phyloP scores from a whole-genome alignment of 2,329 filamentous ascomycete genomes.

The Neofusicoccum parvum region DNA sequence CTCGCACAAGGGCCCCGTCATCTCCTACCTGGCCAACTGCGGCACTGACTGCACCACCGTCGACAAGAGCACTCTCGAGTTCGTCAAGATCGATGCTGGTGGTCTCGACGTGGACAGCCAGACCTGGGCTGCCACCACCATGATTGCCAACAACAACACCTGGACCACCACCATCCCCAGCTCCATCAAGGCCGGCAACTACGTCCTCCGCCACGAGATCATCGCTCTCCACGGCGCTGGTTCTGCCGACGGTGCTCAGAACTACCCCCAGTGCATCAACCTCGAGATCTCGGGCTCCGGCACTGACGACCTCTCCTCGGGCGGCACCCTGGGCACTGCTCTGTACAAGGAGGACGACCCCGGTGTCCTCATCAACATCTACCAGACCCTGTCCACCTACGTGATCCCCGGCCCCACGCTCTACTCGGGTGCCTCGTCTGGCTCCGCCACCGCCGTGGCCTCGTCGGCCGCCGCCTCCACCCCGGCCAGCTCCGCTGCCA shows the following conservation, averaged over 20 bases:
- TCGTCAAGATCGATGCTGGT: conserved; percentile 64
- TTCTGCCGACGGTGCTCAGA: conserved; percentile 46
- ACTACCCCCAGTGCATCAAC: conserved; percentile 58
- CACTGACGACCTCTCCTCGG: conserved; percentile 46
- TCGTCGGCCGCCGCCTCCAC: background rate
- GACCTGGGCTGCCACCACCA: conserved; percentile 58
- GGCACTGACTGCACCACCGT: conserved; percentile 57
- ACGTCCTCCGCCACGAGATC: conserved; percentile 62
- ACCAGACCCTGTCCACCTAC: conserved; percentile 51
- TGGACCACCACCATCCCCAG: conserved; percentile 56
- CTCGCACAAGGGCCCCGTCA: conserved; percentile 64
- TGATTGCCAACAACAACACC: conserved; percentile 51
- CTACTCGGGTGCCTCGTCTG: conserved; percentile 30
- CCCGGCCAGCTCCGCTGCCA: conserved; percentile 14
- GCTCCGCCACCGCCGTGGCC: conserved; percentile 19
- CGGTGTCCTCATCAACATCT: conserved; percentile 64
- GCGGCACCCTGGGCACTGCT: conserved; percentile 54
- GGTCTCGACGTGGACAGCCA: conserved; percentile 53
- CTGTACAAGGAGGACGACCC: conserved; percentile 61
- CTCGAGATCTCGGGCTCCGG: conserved; percentile 60
- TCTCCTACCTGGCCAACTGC: conserved; percentile 66
- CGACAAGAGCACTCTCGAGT: conserved; percentile 57
- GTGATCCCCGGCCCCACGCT: conserved; percentile 54
- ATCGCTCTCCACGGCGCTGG: conserved; percentile 61
- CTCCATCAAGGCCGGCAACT: conserved; percentile 58